Evolutionary conservation across 768 basidiomycete species (phyloP).

Genomic region (Mycena amicta): DNA sequence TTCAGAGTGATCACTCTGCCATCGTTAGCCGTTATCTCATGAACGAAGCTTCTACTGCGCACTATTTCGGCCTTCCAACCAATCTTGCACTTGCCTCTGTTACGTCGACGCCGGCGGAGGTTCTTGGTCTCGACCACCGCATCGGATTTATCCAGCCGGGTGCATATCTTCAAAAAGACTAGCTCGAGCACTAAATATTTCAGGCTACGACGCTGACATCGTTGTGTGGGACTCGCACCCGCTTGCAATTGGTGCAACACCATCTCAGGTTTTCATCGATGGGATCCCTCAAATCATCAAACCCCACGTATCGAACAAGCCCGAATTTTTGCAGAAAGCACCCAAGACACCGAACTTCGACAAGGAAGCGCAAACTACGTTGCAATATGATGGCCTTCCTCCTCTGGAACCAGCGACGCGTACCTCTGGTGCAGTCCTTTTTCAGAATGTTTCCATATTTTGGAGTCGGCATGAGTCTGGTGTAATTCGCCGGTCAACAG

Average conservation of each 20-base stretch:
- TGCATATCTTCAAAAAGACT: no score
- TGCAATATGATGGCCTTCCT: conserved; percentile 67
- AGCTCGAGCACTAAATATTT: no score
- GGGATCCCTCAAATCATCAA: conserved; percentile 70
- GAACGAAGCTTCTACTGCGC: conserved; percentile 77
- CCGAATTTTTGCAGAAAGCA: conserved; percentile 49
- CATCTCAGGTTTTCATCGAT: conserved; percentile 82
- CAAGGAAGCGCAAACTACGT: conserved; percentile 53
- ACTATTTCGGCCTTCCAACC: conserved; percentile 69
- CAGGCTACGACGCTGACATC: conserved; percentile 75
- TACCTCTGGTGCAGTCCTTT: conserved; percentile 50
- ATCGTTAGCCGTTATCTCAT: conserved; percentile 71
- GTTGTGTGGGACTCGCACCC: conserved; percentile 82
- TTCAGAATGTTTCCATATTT: conserved; percentile 53
- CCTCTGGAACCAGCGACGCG: conserved; percentile 52
- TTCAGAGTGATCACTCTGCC: conserved; percentile 66
- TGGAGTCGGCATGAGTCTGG: conserved; percentile 8
- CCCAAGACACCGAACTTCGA: conserved; percentile 64
- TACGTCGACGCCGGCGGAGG: conserved; percentile 69
- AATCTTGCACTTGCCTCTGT: conserved; percentile 71
- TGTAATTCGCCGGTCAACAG: not conserved
- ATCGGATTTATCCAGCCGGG: no score
- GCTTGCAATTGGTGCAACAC: conserved; percentile 74
- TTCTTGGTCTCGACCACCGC: conserved; percentile 75
- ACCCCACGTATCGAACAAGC: conserved; percentile 54